Evolutionary conservation across 2,329 filamentous ascomycete species (phyloP), one percentile per base, ranked within the genome.

Genomic region (Colletotrichum agaves): DNA sequence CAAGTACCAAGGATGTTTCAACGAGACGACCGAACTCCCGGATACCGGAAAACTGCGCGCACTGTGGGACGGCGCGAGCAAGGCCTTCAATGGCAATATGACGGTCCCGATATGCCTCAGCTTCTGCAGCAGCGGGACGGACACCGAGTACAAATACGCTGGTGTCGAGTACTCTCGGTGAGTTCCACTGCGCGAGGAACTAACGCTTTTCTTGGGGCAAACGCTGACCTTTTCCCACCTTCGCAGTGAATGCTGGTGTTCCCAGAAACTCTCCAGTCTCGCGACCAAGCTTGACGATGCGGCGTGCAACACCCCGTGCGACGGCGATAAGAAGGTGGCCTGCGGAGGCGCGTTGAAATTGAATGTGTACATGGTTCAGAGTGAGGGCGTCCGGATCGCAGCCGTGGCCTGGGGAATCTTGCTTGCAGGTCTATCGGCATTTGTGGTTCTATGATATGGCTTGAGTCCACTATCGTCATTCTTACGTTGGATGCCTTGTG

Each of bases 181-280:
- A 44, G 79, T 71, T 23, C 12, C 23, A 33, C 47, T 31, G 8
- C 10, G 0, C 46, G 13, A 3, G 27, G 31, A 50, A 3, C 3
- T 11, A 3, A 17, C 13, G 2, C 17, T 23, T 4, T 23, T 6
- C 17, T 31, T 2, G 13, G 39, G 23, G 44, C 0, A 44, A 13
- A 3, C 19, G 12, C 57, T 69, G 55, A 57, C 63, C 17, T 13
- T 31, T 11, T 6, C 27, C 1, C 27, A 27, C 27, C 27, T 27
- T 33, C 58, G 37, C 37, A 86, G 85, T 61, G 87, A 89, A 78
- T 90, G 87, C 80, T 90, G 86, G 82, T 90, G 88, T 75, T 81
- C 84, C 21, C 78, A 82, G 17, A 78, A 78, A 52, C 72, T 90
- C n/a, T 82, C 81, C 8, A 75, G 77, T 8, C 79, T 87, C 23